These are phyloP conservation scores for Maudiozyma pseudohumilis DNA, from an alignment of 805 yeast genomes.

Conservation along the genomic window DNA sequence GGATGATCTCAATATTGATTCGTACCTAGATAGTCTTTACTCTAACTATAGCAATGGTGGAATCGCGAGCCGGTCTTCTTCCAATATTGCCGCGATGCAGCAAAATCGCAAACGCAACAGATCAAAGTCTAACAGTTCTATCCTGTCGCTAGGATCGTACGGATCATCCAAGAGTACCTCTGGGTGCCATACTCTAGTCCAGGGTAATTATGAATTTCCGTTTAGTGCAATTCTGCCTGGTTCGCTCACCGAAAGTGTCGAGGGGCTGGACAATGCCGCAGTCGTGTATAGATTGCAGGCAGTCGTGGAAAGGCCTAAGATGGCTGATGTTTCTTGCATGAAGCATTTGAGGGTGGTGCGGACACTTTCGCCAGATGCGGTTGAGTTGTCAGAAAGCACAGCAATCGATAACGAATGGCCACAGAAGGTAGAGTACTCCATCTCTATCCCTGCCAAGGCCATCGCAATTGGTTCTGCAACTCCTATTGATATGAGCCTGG, in stretches of 20 bases:
- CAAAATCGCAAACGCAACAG: slow-evolving; percentile 8
- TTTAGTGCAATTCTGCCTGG: slow-evolving; percentile 82
- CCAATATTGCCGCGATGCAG: slow-evolving; percentile 16
- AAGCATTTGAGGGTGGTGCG: slow-evolving; percentile 75
- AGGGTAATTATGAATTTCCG: slow-evolving; percentile 87
- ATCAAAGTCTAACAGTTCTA: slow-evolving; percentile 20
- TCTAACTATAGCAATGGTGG: slow-evolving; percentile 11
- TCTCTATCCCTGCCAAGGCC: slow-evolving; percentile 80
- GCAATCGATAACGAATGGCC: slow-evolving; percentile 98
- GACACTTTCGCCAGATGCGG: slow-evolving; percentile 77
- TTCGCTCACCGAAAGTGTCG: slow-evolving; percentile 72
- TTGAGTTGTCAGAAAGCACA: slow-evolving; percentile 83
- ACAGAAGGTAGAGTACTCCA: slow-evolving; percentile 77
- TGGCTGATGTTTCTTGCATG: slow-evolving; percentile 53
- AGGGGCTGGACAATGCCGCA: slow-evolving; percentile 77
- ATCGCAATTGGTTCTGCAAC: slow-evolving; percentile 79
- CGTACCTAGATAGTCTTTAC: slow-evolving; percentile 25
- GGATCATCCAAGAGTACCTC: slow-evolving; percentile 13
- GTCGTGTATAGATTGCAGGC: slow-evolving; percentile 68
- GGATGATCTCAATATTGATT: slow-evolving; percentile 55
- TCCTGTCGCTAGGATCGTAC: slow-evolving; percentile 23
- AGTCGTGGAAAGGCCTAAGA: slow-evolving; percentile 71
- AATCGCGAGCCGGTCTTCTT: slow-evolving; percentile 14
- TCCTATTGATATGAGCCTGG: slow-evolving; percentile 59
- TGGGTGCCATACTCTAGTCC: slow-evolving; percentile 36